Evolutionary conservation across 2,329 filamentous ascomycete species (phyloP).

Genomic region (Colletotrichum tofieldiae): DNA sequence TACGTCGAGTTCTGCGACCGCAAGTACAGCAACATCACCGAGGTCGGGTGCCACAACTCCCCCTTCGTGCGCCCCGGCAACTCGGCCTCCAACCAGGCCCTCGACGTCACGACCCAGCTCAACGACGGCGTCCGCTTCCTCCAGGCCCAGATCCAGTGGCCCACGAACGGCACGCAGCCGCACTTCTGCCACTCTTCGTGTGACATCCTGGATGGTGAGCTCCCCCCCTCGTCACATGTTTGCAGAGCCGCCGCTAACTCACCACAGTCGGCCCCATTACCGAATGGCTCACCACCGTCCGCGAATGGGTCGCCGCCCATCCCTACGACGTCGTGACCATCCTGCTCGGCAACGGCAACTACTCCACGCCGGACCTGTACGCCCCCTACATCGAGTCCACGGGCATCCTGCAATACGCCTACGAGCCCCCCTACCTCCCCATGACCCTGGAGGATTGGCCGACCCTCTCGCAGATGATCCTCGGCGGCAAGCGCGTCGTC

Average conservation of each 20-base stretch:
- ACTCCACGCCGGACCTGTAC: slow-evolving; percentile 76
- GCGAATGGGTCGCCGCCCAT: slow-evolving; percentile 80
- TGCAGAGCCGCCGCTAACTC: slow-evolving; percentile 17
- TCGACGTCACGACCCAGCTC: slow-evolving; percentile 78
- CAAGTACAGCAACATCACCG: slow-evolving; percentile 86
- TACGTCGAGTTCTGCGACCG: slow-evolving; percentile 83
- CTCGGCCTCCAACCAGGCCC: slow-evolving; percentile 81
- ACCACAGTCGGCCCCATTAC: slow-evolving; percentile 78
- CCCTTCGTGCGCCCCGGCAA: slow-evolving; percentile 81
- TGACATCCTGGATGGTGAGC: slow-evolving; percentile 76
- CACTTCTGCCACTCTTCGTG: slow-evolving; percentile 92
- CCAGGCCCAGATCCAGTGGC: slow-evolving; percentile 76
- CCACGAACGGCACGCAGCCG: slow-evolving; percentile 63
- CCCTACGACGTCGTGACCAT: slow-evolving; percentile 92
- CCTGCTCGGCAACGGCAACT: slow-evolving; percentile 87
- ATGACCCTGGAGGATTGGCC: slow-evolving; percentile 87
- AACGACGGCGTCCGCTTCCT: slow-evolving; percentile 81
- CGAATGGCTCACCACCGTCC: slow-evolving; percentile 79
- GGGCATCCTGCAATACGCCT: slow-evolving; percentile 82
- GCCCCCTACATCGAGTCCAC: slow-evolving; percentile 78
- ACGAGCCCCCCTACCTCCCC: slow-evolving; percentile 78
- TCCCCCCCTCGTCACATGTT: not conserved
- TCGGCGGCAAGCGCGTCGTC: slow-evolving; percentile 79
- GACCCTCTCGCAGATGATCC: slow-evolving; percentile 83
- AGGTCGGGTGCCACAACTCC: slow-evolving; percentile 85